phyloP scores from a whole-genome alignment of 2,329 filamentous ascomycete genomes.

The Diaporthe australafricana region DNA sequence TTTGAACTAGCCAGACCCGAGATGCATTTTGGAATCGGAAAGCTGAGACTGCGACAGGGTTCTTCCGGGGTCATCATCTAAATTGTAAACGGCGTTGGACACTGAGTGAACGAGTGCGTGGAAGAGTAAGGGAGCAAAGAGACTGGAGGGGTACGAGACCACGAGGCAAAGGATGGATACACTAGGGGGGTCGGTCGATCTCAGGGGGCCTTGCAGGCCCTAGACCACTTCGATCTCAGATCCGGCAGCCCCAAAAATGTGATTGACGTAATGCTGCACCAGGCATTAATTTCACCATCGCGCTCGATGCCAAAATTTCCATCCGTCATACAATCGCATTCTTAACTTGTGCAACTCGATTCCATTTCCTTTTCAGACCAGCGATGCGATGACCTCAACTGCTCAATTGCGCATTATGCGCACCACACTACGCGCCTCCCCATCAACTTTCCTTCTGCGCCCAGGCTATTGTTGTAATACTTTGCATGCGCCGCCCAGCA shows the following conservation, averaged over 20 bases:
- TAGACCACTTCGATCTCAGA: constrained; percentile 18
- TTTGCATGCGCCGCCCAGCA: neutral
- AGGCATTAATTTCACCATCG: neutral
- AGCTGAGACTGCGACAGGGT: constrained; percentile 11
- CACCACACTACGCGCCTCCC: constrained; percentile 18
- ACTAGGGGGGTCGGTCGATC: constrained; percentile 6
- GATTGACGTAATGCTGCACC: constrained; percentile 37
- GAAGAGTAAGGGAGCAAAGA: neutral
- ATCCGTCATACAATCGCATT: neutral
- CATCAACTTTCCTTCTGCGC: neutral
- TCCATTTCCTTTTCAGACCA: neutral
- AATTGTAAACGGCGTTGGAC: neutral
- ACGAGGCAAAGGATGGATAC: neutral
- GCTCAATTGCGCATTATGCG: constrained; percentile 39
- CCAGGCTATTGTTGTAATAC: neutral
- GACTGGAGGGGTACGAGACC: neutral
- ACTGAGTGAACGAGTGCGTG: neutral
- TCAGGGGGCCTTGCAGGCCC: neutral
- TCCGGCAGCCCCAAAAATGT: constrained; percentile 1
- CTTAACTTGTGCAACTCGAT: neutral
- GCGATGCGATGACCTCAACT: constrained; percentile 40
- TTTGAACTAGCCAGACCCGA: constrained; percentile 17
- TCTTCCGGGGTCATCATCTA: constrained; percentile 12
- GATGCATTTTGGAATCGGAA: neutral
- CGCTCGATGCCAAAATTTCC: constrained; percentile 23